A percentile compares a stretch with the other conserved stretches of the same genome.
These are phyloP conservation scores for Magnolia officinalis DNA, from an alignment of 164 flowering plant genomes.

Conservation along the genomic window DNA sequence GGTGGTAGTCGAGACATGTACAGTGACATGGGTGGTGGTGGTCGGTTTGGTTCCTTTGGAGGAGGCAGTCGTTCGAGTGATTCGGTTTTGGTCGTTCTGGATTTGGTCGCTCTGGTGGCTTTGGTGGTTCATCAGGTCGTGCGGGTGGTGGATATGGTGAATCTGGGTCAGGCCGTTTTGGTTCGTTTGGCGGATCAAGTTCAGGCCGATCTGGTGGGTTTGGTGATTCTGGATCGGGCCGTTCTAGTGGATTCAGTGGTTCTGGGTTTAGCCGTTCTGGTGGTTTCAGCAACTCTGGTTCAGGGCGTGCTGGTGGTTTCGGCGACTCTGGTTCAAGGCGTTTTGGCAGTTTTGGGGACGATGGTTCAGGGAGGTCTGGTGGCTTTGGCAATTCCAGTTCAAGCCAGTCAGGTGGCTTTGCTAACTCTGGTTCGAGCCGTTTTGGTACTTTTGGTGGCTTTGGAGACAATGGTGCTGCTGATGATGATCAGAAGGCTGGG, in stretches of 20 bases:
- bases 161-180: constrained; percentile 20
- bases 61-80: constrained; percentile 27
- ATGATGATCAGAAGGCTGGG: background rate
- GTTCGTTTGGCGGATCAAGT: constrained; percentile 12
- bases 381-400: constrained; percentile 33
- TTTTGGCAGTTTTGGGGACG: background rate
- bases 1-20: constrained; percentile 39
- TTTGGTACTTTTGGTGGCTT: constrained; percentile 9
- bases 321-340: constrained; percentile 16
- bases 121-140: constrained; percentile 14
- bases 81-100: constrained; percentile 12
- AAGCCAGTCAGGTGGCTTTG: constrained; percentile 23
- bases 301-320: constrained; percentile 8
- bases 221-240: constrained; percentile 28
- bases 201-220: constrained; percentile 28
- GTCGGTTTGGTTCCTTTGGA: constrained; percentile 37
- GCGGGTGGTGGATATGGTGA: constrained; percentile 13
- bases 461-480: constrained; percentile 2
- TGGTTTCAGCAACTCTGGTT: constrained; percentile 6
- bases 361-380: constrained; percentile 2
- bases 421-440: constrained; percentile 16
- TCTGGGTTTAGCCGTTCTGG: constrained; percentile 6
- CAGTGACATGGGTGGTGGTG: constrained; percentile 29
- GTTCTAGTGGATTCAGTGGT: constrained; percentile 19
- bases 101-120: constrained; percentile 11